These are phyloP conservation scores for Nakazawaea pomicola DNA, from an alignment of 805 yeast species.

Conservation along the genomic window DNA sequence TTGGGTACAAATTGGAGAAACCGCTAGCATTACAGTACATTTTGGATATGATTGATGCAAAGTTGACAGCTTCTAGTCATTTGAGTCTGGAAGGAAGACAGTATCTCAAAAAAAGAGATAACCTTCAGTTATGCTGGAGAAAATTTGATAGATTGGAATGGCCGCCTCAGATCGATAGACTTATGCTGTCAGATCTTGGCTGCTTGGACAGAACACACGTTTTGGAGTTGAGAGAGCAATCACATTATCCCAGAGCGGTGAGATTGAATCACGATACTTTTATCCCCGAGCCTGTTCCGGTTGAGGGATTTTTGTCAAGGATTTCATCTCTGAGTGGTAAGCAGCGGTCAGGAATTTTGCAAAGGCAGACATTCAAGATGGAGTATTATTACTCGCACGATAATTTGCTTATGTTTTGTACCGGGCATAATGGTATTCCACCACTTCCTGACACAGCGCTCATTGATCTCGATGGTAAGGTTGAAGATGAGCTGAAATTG, in stretches of 20 bases:
- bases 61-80: constrained; percentile 20
- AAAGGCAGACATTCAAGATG: constrained; percentile 41
- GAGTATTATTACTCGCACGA: constrained; percentile 63
- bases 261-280: constrained; percentile 16
- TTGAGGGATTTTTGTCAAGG: constrained; percentile 77
- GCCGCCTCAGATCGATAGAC: constrained; percentile 42
- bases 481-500: constrained; percentile 22
- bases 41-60: constrained; percentile 29
- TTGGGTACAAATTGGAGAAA: constrained; percentile 23
- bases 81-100: too few species aligned
- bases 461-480: constrained; percentile 21
- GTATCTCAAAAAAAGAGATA: constrained; percentile 24
- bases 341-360: constrained; percentile 20
- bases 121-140: constrained; percentile 52
- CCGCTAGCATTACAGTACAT: constrained; percentile 32
- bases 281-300: constrained; percentile 57
- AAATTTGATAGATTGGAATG: constrained; percentile 75
- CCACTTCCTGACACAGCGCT: constrained; percentile 39
- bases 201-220: too few species aligned
- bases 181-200: constrained; percentile 37
- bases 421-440: constrained; percentile 54
- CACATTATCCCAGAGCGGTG: constrained; percentile 32
- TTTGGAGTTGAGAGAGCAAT: constrained; percentile 55
- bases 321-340: constrained; percentile 47
- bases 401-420: constrained; percentile 53